Base-by-base conservation (phyloP, 2,329 filamentous ascomycete species). In the Trichoderma sp. region DNA sequence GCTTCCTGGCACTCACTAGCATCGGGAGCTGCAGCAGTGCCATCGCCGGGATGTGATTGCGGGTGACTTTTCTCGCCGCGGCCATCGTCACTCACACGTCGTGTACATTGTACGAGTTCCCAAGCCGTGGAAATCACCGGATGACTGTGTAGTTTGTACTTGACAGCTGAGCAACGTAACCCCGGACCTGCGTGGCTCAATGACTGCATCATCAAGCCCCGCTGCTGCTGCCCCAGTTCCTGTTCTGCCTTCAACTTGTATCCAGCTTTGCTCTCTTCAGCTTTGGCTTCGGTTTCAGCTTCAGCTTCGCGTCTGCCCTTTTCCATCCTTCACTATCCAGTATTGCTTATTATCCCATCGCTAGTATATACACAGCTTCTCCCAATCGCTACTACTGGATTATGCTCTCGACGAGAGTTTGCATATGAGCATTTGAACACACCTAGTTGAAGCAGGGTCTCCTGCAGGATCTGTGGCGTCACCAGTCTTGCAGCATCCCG, bases 141-240 rank as follows among this genome's bases (percentile, higher is more conserved):
- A 45, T 7, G 19, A 12, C 2, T 12, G n/a, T 6, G 34, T 52
- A 63, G 45, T 19, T 17, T 29, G 10, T 52, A 52, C 39, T 27
- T 39, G 59, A 10, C 8, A 17, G 15, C 35, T 13, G 50, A 12
- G 9, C 50, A 53, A 53, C 39, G 57, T 59, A 59, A 59, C 57
- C n/a, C 15, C 29, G 12, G 37, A 27, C 17, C 29, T 61, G 39
- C 32, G 59, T 56, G 50, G 61, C 61, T 64, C 50, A 34, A 25
- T 29, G 22, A 56, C 50, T 53, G 48, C 61, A 56, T 56, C 61
- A 56, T 56, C 50, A 45, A 27, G 50, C 61, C 61, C 61, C 61
- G 61, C 50, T 27, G 50, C 45, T 45, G n/a, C 48, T 25, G 48
- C 27, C 17, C 29, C 50, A n/a, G 4, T 32, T 7, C 25, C 10